Conservation (phyloP, 73 alveolate species). For the Paramecium sexaurelia region DNA sequence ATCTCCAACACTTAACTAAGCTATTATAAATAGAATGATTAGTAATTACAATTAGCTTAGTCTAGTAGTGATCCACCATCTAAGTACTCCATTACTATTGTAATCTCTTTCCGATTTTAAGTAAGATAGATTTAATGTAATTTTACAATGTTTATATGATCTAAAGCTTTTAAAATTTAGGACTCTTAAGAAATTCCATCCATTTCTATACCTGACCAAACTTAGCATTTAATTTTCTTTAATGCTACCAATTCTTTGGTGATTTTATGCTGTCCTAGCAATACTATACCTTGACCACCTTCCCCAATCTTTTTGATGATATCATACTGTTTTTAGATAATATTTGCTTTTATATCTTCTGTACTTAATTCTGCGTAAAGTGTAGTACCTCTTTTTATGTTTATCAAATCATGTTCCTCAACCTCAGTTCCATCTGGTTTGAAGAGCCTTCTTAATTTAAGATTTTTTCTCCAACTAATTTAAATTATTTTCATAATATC, state of each 20-base stretch:
- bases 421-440: neutral
- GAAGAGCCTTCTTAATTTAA: neutral
- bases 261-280: constrained; percentile 70
- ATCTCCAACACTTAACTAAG: constrained; percentile 73
- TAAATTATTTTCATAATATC: neutral
- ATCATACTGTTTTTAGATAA: neutral
- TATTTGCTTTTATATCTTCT: constrained; percentile 21
- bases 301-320: constrained; percentile 58
- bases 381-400: neutral
- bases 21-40: constrained; percentile 66
- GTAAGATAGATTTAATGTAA: constrained; percentile 70
- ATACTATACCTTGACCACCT: constrained; percentile 68
- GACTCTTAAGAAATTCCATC: constrained; percentile 41
- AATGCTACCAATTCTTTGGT: constrained; percentile 81
- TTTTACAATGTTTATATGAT: constrained; percentile 78
- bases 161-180: constrained; percentile 71
- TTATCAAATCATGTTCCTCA: neutral
- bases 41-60: constrained; percentile 73
- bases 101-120: constrained; percentile 66
- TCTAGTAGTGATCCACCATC: constrained; percentile 83
- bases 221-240: constrained; percentile 11
- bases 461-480: neutral
- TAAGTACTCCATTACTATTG: constrained; percentile 88
- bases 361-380: neutral
- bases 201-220: neutral